Base-by-base conservation (phyloP, 192 early-diverging fungal species). In the Coemansia sp. region DNA sequence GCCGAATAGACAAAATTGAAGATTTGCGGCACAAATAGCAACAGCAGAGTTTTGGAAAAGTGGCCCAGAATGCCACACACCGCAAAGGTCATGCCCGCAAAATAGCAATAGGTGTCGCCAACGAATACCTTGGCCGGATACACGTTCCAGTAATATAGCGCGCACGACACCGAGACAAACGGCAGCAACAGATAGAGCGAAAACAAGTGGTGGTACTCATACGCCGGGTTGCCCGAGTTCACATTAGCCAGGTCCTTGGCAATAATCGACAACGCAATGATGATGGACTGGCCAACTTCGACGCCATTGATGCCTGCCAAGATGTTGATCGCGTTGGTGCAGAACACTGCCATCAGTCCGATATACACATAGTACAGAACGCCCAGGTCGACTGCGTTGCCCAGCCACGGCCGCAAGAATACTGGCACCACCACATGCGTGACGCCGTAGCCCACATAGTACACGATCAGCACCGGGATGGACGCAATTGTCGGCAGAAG, bases 1-100 rank as follows among this genome's bases (percentile, higher is more conserved):
- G 84, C 82, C 2, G 94, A 97, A 59, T 93, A 92, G 35, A 97
- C 22, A 75, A 99, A 99, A 67, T 99, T 99, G 67, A 99, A 93
- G 9, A 95, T 84, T 67, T 99, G 97, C 0, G 97, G 97, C 5
- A 94, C 64, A 69, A 98, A 95, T 58, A 99, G 89, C 40, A 99
- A 63, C 34, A 99, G 50, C 43, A 98, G 64, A 0, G 96, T 97
- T 56, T 97, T 97, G 41, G 86, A 90, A 57, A 96, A 93, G 41
- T 96, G 92, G 9, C 91, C 88, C 35, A 95, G 60, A 54, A 99
- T 94, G 0, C 93, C 94, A 10, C 95, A 91, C 2, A 99, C 97
- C 0, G 97, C 93, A 81, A 99, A 94, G 0, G 90, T 92, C 95
- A 99, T 99, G 3, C 97, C 97, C 2, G 94, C 92, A 86, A 98